These are phyloP conservation scores for Triadica sebifera DNA, from an alignment of 345 rosid species.

Conservation along the genomic window DNA sequence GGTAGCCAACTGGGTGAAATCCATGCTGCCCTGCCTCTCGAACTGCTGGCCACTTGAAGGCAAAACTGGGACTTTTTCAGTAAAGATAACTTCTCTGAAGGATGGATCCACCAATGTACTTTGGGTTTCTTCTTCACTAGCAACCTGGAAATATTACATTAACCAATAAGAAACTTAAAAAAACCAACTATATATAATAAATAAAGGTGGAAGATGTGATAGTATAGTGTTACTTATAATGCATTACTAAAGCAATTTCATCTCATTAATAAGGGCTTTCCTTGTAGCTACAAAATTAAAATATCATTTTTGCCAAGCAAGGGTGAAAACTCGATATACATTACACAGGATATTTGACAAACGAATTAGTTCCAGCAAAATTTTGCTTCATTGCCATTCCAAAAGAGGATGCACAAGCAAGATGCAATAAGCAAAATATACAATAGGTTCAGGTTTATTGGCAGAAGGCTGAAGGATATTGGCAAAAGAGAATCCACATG, in stretches of 20 bases:
- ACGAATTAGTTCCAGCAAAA: background rate
- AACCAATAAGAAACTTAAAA: background rate
- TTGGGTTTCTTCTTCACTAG: constrained; percentile 35
- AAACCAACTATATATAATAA: background rate
- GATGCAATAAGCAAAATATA: background rate
- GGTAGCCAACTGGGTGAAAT: constrained; percentile 31
- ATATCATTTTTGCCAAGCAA: background rate
- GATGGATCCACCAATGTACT: constrained; percentile 42
- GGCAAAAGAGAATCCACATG: background rate
- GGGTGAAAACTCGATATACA: background rate
- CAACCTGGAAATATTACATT: constrained; percentile 22
- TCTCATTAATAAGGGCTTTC: background rate
- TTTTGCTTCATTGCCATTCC: background rate
- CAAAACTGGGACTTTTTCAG: constrained; percentile 20
- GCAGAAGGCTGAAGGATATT: background rate
- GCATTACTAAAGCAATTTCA: background rate
- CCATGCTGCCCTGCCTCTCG: constrained; percentile 28
- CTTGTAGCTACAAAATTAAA: background rate
- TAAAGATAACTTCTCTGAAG: constrained; percentile 27
- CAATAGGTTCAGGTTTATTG: background rate
- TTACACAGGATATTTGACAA: background rate
- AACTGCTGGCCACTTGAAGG: constrained; percentile 17
- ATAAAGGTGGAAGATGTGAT: background rate
- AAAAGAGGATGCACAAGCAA: background rate
- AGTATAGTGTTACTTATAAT: background rate